Conservation (phyloP, 805 yeast species). For the Yarrowia sp. region DNA sequence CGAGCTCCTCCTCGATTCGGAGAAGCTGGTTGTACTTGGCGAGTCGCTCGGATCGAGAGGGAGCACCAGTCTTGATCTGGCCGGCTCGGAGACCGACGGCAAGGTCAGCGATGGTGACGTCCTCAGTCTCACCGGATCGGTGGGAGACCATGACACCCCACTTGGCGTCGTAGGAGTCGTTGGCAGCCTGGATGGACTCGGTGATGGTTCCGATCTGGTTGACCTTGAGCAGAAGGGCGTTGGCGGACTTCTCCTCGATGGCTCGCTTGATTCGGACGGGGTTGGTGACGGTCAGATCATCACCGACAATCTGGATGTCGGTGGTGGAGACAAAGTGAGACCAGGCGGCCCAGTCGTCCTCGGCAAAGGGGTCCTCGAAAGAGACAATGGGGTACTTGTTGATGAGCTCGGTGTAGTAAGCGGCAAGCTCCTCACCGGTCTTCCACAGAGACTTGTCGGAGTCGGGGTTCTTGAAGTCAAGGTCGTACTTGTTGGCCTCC, state of each 20-base stretch:
- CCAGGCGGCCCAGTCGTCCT: constrained; percentile 99
- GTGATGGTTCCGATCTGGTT: constrained; percentile 98
- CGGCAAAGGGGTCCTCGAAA: constrained; percentile 98
- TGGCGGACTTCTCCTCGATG: constrained; percentile 94
- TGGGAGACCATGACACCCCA: constrained; percentile 99
- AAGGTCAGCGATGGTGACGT: constrained; percentile 96
- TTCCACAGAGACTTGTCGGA: constrained; percentile 91
- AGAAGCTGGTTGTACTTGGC: constrained; percentile 98
- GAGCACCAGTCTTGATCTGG: constrained; percentile 99
- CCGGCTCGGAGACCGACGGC: constrained; percentile 98
- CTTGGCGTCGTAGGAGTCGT: constrained; percentile 91
- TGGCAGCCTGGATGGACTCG: constrained; percentile 97
- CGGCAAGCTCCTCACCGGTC: constrained; percentile 85
- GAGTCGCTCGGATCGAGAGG: constrained; percentile 99
- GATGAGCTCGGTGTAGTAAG: constrained; percentile 78
- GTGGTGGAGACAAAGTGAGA: constrained; percentile 71
- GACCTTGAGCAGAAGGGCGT: constrained; percentile 94
- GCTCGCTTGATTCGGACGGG: constrained; percentile 93
- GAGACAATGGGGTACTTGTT: constrained; percentile 97
- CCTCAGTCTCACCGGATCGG: constrained; percentile 99
- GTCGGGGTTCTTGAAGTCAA: constrained; percentile 97
- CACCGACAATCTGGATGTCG: constrained; percentile 92
- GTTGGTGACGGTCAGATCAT: constrained; percentile 98
- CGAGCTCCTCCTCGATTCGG: constrained; percentile 98
- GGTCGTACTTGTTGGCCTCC: constrained; percentile 80